phyloP scores from a whole-genome alignment of 768 basidiomycete species.

The Tremella mesenterica region DNA sequence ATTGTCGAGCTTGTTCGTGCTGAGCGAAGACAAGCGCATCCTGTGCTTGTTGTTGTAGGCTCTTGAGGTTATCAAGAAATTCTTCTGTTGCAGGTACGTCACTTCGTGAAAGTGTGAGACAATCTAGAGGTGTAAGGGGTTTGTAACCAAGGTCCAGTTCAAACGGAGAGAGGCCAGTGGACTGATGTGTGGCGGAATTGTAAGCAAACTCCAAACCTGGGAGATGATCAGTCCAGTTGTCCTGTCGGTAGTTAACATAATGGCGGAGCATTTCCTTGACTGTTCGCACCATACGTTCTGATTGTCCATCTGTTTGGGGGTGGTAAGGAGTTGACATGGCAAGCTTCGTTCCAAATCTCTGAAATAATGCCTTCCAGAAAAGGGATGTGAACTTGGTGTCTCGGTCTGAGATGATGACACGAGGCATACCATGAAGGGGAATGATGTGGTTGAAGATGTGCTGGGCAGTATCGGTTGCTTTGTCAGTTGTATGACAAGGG shows the following conservation, averaged over 20 bases:
- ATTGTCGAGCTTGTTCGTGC: not conserved
- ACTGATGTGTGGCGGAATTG: not conserved
- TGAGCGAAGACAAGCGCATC: not conserved
- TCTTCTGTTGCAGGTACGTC: not conserved
- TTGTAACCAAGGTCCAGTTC: not conserved
- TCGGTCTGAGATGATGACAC: slow-evolving; percentile 47
- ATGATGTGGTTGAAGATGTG: slow-evolving; percentile 1
- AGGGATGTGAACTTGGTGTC: slow-evolving; percentile 47
- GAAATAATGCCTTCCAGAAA: slow-evolving; percentile 47
- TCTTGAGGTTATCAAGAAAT: not conserved
- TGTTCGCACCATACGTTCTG: slow-evolving; percentile 1
- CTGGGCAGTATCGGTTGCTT: slow-evolving; percentile 25
- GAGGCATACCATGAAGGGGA: slow-evolving; percentile 42
- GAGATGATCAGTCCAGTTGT: not conserved
- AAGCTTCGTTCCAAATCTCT: slow-evolving; percentile 35
- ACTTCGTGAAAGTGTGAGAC: not conserved
- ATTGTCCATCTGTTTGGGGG: slow-evolving; percentile 45
- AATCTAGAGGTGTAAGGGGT: not conserved
- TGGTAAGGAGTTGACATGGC: slow-evolving; percentile 48
- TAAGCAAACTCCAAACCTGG: not conserved
- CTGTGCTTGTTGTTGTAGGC: not conserved
- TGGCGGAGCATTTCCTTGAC: not conserved
- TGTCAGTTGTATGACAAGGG: slow-evolving; percentile 30
- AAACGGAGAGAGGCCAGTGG: not conserved
- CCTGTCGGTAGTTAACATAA: not conserved